Evolutionary conservation across 305 asterid genomes (phyloP).

Genomic region (Solanum hybrid): DNA sequence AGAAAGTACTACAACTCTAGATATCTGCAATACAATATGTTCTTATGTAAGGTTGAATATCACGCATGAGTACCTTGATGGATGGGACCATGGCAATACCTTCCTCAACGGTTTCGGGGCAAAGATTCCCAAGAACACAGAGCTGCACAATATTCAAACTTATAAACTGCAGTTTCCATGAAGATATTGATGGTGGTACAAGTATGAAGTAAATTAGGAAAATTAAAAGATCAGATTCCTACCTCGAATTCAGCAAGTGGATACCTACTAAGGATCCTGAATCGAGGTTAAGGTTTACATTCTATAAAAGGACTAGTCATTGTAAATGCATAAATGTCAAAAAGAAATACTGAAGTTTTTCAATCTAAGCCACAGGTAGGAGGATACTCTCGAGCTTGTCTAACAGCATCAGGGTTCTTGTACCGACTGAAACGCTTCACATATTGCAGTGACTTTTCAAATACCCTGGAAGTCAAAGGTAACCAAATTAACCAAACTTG

Average conservation of each 20-base stretch:
- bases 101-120: conserved; percentile 86
- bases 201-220: neutral
- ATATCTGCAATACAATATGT: neutral
- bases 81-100: conserved; percentile 89
- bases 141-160: conserved; percentile 27
- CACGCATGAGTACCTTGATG: conserved; percentile 37
- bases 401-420: conserved; percentile 90
- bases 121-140: conserved; percentile 83
- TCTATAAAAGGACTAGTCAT: neutral
- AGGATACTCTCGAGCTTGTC: conserved; percentile 99
- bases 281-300: conserved; percentile 11
- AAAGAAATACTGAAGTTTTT: neutral
- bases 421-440: conserved; percentile 98
- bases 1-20: neutral
- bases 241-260: conserved; percentile 89
- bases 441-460: conserved; percentile 93
- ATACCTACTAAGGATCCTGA: conserved; percentile 52
- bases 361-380: neutral
- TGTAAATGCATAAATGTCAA: neutral
- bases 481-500: conserved; percentile 8
- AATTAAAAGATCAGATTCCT: neutral
- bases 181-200: neutral
- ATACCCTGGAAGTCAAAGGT: conserved; percentile 49
- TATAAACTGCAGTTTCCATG: neutral
- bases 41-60: neutral